A percentile compares a stretch with the other conserved stretches of the same genome.
These are phyloP conservation scores for Colletotrichum siamense DNA, from an alignment of 2,329 filamentous ascomycete genomes.

Conservation along the genomic window DNA sequence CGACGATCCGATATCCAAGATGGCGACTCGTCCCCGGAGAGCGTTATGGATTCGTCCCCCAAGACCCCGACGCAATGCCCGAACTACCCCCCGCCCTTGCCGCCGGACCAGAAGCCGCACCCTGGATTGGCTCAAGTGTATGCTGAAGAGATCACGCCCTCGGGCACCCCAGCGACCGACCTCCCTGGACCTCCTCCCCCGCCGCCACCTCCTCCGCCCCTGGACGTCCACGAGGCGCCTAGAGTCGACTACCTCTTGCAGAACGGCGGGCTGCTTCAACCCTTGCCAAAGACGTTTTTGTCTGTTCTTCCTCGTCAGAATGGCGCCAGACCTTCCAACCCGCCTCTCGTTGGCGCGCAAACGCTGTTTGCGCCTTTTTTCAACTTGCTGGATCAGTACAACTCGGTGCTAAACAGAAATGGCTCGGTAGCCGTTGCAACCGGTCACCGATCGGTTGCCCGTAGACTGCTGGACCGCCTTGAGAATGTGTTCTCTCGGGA, in stretches of 20 bases:
- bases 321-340: conserved; percentile 64
- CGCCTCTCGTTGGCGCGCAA: conserved; percentile 70
- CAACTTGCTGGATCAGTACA: conserved; percentile 84
- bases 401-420: conserved; percentile 78
- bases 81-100: conserved; percentile 54
- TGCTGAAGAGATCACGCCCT: conserved; percentile 43
- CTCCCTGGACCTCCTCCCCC: conserved; percentile 55
- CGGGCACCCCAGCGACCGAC: conserved; percentile 45
- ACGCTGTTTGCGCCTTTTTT: conserved; percentile 84
- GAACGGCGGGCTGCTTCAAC: conserved; percentile 79
- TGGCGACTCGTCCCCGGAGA: conserved; percentile 52
- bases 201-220: conserved; percentile 78
- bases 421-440: conserved; percentile 95
- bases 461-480: conserved; percentile 84
- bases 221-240: conserved; percentile 73
- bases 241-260: conserved; percentile 92
- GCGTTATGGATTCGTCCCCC: conserved; percentile 61
- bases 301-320: conserved; percentile 64
- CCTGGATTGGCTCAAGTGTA: conserved; percentile 38
- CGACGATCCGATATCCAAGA: conserved; percentile 44
- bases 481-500: conserved; percentile 95
- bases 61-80: conserved; percentile 63
- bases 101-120: conserved; percentile 39
- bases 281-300: conserved; percentile 77
- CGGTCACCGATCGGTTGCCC: conserved; percentile 92